These are phyloP conservation scores for Gossypium schwendimanii DNA, from an alignment of 441 rosid species.

Conservation along the genomic window DNA sequence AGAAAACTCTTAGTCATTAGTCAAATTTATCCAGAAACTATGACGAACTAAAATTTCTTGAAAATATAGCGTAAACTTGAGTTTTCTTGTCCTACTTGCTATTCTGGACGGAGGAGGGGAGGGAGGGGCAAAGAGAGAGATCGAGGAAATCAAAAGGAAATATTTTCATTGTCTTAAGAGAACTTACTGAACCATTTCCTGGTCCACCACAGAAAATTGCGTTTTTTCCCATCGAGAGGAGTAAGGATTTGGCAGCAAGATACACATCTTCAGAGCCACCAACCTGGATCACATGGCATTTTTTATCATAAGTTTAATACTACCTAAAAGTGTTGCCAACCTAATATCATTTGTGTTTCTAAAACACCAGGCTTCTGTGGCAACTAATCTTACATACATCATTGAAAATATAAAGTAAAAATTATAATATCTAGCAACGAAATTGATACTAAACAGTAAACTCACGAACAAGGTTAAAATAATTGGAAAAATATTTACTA, in stretches of 20 bases:
- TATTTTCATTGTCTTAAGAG: background rate
- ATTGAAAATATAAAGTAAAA: background rate
- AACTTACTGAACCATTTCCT: conserved; percentile 91
- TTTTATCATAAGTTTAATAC: conserved; percentile 9
- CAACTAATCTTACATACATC: background rate
- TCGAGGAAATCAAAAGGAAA: background rate
- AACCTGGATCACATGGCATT: conserved; percentile 45
- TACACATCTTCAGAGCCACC: conserved; percentile 77
- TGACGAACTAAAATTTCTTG: background rate
- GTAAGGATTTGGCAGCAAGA: conserved; percentile 56
- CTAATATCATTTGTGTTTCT: background rate
- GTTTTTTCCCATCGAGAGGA: conserved; percentile 76
- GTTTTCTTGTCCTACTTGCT: background rate
- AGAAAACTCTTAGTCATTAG: background rate
- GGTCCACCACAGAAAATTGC: conserved; percentile 80
- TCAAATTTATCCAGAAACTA: background rate
- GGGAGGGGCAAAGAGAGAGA: background rate
- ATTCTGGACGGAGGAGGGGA: background rate
- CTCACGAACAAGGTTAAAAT: background rate
- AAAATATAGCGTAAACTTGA: background rate
- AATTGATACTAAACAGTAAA: background rate
- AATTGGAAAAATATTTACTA: background rate
- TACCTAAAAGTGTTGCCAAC: background rate
- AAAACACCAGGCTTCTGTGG: background rate
- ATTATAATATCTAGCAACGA: background rate